A percentile compares a stretch with the other conserved stretches of the same genome.
Evolutionary conservation across 306 rosid genomes (phyloP).

Genomic region (Cucurbita maxima): DNA sequence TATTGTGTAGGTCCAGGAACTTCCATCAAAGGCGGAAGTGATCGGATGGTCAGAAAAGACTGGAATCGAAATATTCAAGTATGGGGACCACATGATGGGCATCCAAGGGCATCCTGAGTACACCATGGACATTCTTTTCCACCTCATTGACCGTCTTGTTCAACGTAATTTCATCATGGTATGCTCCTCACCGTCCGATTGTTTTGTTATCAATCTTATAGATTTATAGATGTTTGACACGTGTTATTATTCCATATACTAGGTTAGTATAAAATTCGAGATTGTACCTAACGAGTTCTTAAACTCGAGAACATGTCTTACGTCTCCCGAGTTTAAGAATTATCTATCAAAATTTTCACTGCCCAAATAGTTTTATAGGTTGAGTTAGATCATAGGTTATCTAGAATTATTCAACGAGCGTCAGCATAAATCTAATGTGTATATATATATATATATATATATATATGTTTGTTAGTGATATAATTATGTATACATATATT

Average conservation of each 20-base stretch:
- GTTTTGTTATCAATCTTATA: not conserved
- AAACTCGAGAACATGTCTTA: too few relatives aligned
- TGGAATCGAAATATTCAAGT: conserved; percentile 56
- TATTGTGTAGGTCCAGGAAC: conserved; percentile 34
- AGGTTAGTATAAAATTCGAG: not conserved
- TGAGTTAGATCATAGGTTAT: too few relatives aligned
- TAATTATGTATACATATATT: too few relatives aligned
- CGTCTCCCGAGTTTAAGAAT: too few relatives aligned
- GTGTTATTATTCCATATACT: not conserved
- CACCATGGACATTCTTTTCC: conserved; percentile 46
- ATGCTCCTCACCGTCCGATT: not conserved
- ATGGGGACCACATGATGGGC: conserved; percentile 68
- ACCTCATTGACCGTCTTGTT: conserved; percentile 59
- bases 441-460: too few relatives aligned
- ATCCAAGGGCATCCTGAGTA: conserved; percentile 99
- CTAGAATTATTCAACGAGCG: too few relatives aligned
- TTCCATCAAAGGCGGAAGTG: conserved; percentile 60
- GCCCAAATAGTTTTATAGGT: too few relatives aligned
- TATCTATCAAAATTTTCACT: too few relatives aligned
- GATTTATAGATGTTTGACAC: not conserved
- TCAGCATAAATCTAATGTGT: too few relatives aligned
- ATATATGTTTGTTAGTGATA: too few relatives aligned
- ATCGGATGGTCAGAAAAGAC: conserved; percentile 80
- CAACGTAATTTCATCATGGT: conserved; percentile 34
- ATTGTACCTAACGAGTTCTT: too few relatives aligned